phyloP scores from a whole-genome alignment of 345 rosid genomes.

The Combretum micranthum region DNA sequence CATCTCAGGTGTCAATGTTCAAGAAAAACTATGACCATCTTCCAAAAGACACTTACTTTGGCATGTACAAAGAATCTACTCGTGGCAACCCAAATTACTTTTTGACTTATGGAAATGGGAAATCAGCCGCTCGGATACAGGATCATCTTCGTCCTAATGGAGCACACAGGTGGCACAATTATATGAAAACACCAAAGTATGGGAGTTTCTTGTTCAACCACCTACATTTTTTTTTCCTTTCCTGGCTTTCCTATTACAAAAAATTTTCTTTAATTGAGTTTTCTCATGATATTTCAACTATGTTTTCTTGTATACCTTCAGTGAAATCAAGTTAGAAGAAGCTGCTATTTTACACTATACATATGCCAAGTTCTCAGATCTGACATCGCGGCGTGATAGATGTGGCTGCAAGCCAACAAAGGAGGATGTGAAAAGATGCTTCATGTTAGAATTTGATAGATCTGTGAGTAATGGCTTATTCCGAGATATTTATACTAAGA shows the following conservation, averaged over 20 bases:
- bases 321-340: conserved; percentile 91
- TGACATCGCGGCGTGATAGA: conserved; percentile 86
- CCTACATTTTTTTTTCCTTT: not conserved
- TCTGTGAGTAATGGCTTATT: conserved; percentile 46
- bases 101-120: conserved; percentile 92
- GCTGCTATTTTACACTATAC: conserved; percentile 95
- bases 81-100: conserved; percentile 94
- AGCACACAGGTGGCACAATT: conserved; percentile 98
- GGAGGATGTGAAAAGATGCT: conserved; percentile 96
- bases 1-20: conserved; percentile 82
- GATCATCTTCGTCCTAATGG: conserved; percentile 99
- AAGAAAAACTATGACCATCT: conserved; percentile 93
- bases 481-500: conserved; percentile 6
- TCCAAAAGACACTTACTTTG: conserved; percentile 90
- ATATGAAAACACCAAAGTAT: conserved; percentile 85
- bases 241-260: not conserved
- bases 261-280: no score
- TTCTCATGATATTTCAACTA: not conserved
- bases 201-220: conserved; percentile 4
- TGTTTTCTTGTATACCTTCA: conserved; percentile 14
- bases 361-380: conserved; percentile 83
- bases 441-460: conserved; percentile 95
- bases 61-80: conserved; percentile 84
- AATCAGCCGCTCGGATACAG: conserved; percentile 76
- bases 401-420: conserved; percentile 98